Evolutionary conservation across 2,329 filamentous ascomycete species (phyloP), one percentile per base, ranked within the genome.

Genomic region (Colletotrichum sp.): DNA sequence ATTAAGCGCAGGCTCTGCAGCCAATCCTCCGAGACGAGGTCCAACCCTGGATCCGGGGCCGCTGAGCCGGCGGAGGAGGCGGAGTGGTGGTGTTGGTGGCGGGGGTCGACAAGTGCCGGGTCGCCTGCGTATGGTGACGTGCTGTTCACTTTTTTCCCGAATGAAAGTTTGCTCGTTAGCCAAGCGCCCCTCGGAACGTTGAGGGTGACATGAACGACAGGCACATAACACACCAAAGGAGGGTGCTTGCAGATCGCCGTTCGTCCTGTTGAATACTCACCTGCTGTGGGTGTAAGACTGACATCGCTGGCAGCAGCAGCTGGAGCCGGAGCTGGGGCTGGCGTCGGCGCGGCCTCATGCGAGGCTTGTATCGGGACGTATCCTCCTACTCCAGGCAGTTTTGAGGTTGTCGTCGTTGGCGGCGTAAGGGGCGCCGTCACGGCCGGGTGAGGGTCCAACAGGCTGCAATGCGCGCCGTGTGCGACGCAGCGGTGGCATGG

Each of bases 401-500:
- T 69, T 12, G 77, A 76, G 9, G 39, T 69, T 5, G 64, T 60
- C 13, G 75, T 69, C 7, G 64, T 60, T 10, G 75, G 69, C 18
- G 63, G 69, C 32, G 69, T 59, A 6, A 28, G 26, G 2, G 55
- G 69, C 26, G 39, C 63, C 16, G 30, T 57, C 12, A 49, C 26
- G 10, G 62, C 28, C 24, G 60, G 26, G 26, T 57, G 73, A 44
- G 32, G 30, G 21, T 75, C 73, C 18, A 75, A 6, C 0, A 75
- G 63, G 66, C 83, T 82, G 76, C 85, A 86, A 13, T 81, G 75
- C 5, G 84, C 78, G n/a, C 80, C 80, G 72, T 86, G 85, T 60
- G 83, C 81, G 12, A 81, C 77, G 66, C 85, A 86, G 6, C 83
- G 83, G 12, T 78, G 79, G 73, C 85, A 86, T 5, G 85, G 85